Evolutionary conservation across 2,329 filamentous ascomycete genomes (phyloP).

Genomic region (Penicillium sp.): DNA sequence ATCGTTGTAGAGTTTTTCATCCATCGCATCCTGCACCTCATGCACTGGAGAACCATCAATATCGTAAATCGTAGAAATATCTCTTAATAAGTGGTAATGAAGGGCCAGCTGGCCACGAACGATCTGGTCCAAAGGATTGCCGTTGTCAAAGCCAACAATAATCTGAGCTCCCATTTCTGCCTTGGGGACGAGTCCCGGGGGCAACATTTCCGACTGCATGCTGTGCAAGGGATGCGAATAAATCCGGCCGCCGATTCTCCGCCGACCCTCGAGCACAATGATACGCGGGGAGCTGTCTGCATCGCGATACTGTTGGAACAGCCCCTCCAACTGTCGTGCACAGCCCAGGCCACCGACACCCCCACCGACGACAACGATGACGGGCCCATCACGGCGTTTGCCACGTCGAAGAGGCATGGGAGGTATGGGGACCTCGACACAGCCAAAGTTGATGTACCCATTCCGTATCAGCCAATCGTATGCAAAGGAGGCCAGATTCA

Average conservation of each 20-base stretch:
- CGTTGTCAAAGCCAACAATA: constrained; percentile 92
- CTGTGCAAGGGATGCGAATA: constrained; percentile 74
- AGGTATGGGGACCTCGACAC: constrained; percentile 65
- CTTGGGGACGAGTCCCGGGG: constrained; percentile 63
- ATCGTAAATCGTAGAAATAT: constrained; percentile 86
- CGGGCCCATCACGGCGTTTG: constrained; percentile 58
- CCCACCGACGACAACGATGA: constrained; percentile 82
- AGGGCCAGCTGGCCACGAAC: constrained; percentile 86
- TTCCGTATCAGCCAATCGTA: constrained; percentile 88
- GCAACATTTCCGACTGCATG: constrained; percentile 54
- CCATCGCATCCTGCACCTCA: constrained; percentile 70
- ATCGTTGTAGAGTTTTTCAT: constrained; percentile 92
- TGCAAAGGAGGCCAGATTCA: constrained; percentile 80
- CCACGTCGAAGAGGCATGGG: constrained; percentile 40
- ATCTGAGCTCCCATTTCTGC: constrained; percentile 98
- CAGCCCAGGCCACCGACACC: constrained; percentile 93
- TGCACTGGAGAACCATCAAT: constrained; percentile 63
- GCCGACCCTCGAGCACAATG: constrained; percentile 79
- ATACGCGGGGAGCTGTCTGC: constrained; percentile 67
- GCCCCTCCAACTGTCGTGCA: constrained; percentile 82
- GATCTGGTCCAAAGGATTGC: constrained; percentile 88
- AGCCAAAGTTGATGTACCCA: constrained; percentile 96
- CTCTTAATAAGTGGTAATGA: constrained; percentile 76
- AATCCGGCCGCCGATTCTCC: constrained; percentile 83
- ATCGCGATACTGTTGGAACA: constrained; percentile 76